Conservation (phyloP, 306 rosid species). For the Dalbergia cochinchinensis region DNA sequence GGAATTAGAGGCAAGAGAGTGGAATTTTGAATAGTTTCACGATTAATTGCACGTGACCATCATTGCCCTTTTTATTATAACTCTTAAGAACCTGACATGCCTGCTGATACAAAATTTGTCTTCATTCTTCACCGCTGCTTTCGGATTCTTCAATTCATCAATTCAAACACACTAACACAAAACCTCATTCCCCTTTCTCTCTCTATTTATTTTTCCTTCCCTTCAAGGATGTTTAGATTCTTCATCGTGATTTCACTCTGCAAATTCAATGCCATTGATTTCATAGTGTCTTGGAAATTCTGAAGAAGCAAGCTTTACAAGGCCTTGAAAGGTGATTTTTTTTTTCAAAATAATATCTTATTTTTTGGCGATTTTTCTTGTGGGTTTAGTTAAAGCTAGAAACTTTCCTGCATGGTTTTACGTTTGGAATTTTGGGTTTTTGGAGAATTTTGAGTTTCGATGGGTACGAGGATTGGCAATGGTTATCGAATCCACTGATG, state of each 20-base stretch:
- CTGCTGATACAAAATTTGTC: constrained; percentile 64
- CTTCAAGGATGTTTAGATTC: constrained; percentile 34
- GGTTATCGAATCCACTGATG: constrained; percentile 27
- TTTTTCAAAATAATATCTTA: background rate
- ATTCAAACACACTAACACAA: background rate
- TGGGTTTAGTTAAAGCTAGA: constrained; percentile 33
- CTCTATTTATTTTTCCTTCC: constrained; percentile 33
- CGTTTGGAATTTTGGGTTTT: background rate
- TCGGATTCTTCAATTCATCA: constrained; percentile 35
- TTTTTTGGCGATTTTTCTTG: constrained; percentile 41
- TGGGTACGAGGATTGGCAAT: constrained; percentile 42
- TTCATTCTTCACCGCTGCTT: constrained; percentile 53
- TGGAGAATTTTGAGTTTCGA: constrained; percentile 31
- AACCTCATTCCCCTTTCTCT: background rate
- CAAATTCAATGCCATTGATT: constrained; percentile 20
- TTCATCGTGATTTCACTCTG: constrained; percentile 9
- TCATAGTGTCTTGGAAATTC: background rate
- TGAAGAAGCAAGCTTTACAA: background rate
- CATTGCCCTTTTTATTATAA: background rate
- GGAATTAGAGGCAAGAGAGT: background rate
- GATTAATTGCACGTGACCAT: constrained; percentile 29
- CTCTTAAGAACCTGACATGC: constrained; percentile 31
- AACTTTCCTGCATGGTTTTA: constrained; percentile 46
- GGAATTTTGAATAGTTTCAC: background rate
- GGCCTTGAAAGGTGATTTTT: constrained; percentile 3